Evolutionary conservation across 768 basidiomycete genomes (phyloP).

Genomic region (Tulasnella sp.): DNA sequence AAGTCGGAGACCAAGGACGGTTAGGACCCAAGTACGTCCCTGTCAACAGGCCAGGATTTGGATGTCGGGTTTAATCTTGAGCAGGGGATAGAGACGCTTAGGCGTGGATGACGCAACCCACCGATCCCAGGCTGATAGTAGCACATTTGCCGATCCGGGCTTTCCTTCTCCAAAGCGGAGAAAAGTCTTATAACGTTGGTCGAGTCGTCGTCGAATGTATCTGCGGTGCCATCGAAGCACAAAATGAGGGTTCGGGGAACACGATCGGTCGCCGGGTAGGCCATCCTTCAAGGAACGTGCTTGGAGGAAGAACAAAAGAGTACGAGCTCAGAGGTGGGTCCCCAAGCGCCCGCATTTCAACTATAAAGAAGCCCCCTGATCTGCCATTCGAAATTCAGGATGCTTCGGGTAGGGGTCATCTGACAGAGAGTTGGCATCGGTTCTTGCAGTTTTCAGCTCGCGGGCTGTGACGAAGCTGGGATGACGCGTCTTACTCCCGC

Average conservation of each 20-base stretch:
- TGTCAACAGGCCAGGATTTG: slow-evolving; percentile 41
- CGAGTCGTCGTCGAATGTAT: slow-evolving; percentile 36
- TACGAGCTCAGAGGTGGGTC: neutral
- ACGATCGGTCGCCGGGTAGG: neutral
- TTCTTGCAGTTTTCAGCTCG: neutral
- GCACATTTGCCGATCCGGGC: slow-evolving; percentile 49
- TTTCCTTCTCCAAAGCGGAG: slow-evolving; percentile 58
- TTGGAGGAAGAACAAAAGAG: neutral
- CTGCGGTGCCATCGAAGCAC: slow-evolving; percentile 28
- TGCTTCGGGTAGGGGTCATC: too few species aligned
- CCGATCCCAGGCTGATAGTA: slow-evolving; percentile 61
- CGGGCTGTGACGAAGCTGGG: too few species aligned
- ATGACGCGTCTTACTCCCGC: too few species aligned
- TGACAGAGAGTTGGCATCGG: neutral
- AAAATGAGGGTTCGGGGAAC: slow-evolving; percentile 35
- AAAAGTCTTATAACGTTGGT: slow-evolving; percentile 71
- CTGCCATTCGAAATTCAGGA: too few species aligned
- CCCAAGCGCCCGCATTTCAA: neutral
- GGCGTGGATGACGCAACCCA: neutral
- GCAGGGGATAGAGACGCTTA: neutral
- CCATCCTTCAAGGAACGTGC: neutral
- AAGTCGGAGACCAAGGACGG: slow-evolving; percentile 58
- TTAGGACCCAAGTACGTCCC: slow-evolving; percentile 31
- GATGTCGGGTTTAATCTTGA: neutral
- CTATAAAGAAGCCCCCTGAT: too few species aligned